Percentiles rank a stretch among this genome's conserved stretches.
Conservation (phyloP, 192 early-diverging fungal species). For the Phlyctochytrium bullatum region DNA sequence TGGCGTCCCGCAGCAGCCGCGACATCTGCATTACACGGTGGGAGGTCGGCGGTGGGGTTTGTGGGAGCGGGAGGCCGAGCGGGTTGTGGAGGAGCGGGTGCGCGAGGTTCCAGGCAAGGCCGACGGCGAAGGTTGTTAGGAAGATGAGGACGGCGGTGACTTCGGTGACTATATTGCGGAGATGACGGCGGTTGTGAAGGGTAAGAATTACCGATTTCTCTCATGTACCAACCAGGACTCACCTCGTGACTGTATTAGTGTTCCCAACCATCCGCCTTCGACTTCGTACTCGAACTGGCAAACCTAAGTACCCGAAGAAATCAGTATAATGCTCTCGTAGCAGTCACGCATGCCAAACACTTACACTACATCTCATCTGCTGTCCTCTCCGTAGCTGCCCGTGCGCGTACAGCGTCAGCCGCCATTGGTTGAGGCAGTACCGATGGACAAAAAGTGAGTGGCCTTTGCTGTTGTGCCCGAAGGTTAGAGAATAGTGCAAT, state of each 20-base stretch:
- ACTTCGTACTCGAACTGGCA: not conserved
- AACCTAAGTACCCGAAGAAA: not conserved
- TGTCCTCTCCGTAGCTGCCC: not conserved
- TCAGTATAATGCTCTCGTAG: too few relatives aligned
- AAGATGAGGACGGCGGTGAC: not conserved
- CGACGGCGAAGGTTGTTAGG: not conserved
- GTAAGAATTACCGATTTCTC: not conserved
- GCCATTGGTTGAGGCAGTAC: slow-evolving; percentile 4
- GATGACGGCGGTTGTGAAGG: not conserved
- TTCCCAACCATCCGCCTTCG: not conserved
- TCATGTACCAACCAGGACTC: too few relatives aligned
- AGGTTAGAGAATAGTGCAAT: too few relatives aligned
- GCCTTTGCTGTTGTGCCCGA: slow-evolving; percentile 6
- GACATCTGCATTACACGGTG: not conserved
- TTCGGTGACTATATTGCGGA: not conserved
- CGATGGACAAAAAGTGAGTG: not conserved
- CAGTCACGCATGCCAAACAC: too few relatives aligned
- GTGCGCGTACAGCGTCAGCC: not conserved
- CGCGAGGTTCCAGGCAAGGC: not conserved
- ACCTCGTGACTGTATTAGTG: not conserved
- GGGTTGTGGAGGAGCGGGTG: not conserved
- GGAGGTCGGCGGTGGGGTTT: not conserved
- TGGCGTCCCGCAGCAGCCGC: not conserved
- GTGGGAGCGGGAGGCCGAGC: not conserved
- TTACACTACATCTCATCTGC: slow-evolving; percentile 1